Base-by-base conservation (phyloP, 108 stramenopile species). In the Discostella stelligeroides region DNA sequence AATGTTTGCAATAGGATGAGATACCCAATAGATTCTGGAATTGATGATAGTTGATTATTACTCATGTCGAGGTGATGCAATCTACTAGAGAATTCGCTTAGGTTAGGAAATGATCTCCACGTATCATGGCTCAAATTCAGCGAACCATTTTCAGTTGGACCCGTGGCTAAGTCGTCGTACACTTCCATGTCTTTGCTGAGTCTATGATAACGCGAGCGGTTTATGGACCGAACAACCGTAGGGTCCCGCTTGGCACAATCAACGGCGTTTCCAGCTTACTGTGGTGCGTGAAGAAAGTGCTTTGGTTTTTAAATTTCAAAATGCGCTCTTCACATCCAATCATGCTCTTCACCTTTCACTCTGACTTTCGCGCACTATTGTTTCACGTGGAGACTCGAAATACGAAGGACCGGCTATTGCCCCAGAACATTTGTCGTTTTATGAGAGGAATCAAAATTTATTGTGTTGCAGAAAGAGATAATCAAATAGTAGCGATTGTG, bases 401-500 rank as follows among this genome's bases (percentile, higher is more conserved):
- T 88, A 88, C 57, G 62, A 72, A 23, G 90, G 90, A 28, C 66
- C 81, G 10, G 87, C 88, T 15, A 84, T 64, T 38, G 71, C 77
- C 61, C 81, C 84, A 7, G 60, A 71, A 48, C 85, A 84, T 75
- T 41, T 84, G 17, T 86, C 85, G 14, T 73, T 72, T 29, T 83
- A 79, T 58, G 90, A 91, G 48, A 79, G 85, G 24, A 65, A 73
- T 60, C 73, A 65, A 28, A 58, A 73, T 60, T 47, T 45, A 1
- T 47, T 66, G 29, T 66, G 45, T 27, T 71, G 70, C 53, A 45
- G 43, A 34, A 34, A 34, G 34, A 34, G 34, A 34, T 34, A 34
- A n/a, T n/a, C n/a, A n/a, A n/a, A n/a, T n/a, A n/a, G n/a, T n/a
- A n/a, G n/a, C n/a, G n/a, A n/a, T n/a, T n/a, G n/a, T n/a, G n/a